Conservation (phyloP, 345 rosid genomes). For the Orychophragmus violaceus region DNA sequence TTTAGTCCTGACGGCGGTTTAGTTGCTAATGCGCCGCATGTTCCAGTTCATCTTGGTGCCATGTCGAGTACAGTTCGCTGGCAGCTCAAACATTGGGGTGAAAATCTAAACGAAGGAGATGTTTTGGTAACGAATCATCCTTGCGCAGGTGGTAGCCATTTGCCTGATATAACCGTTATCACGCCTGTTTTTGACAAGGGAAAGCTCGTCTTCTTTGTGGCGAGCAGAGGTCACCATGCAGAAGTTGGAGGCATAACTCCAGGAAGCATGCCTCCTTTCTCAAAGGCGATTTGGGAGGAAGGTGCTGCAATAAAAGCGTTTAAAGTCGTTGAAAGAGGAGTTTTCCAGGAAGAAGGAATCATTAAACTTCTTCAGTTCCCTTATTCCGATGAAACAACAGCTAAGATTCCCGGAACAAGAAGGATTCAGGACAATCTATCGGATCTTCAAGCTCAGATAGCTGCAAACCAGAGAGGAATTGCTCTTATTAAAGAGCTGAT, state of each 20-base stretch:
- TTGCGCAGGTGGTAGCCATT: conserved; percentile 95
- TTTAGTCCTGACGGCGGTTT: conserved; percentile 93
- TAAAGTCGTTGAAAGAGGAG: conserved; percentile 79
- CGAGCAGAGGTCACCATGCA: conserved; percentile 97
- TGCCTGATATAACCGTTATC: conserved; percentile 91
- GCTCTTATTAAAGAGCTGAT: conserved; percentile 77
- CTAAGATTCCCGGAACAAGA: conserved; percentile 76
- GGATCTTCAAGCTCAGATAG: conserved; percentile 94
- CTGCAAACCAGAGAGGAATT: conserved; percentile 96
- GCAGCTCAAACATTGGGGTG: conserved; percentile 84
- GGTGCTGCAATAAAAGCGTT: conserved; percentile 96
- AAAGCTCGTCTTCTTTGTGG: conserved; percentile 90
- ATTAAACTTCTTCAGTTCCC: conserved; percentile 64
- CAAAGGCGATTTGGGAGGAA: conserved; percentile 92
- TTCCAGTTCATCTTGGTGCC: conserved; percentile 96
- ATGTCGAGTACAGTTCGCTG: conserved; percentile 93
- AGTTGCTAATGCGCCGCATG: conserved; percentile 98
- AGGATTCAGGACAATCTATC: conserved; percentile 86
- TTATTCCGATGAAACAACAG: conserved; percentile 39
- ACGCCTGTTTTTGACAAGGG: conserved; percentile 82
- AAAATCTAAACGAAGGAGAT: conserved; percentile 77
- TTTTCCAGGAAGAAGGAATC: conserved; percentile 91
- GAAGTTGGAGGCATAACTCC: conserved; percentile 99
- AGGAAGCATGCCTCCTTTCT: conserved; percentile 99
- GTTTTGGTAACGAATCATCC: conserved; percentile 94